Conservation (phyloP, 2,329 filamentous ascomycete species). For the Aspergillus versicolor region DNA sequence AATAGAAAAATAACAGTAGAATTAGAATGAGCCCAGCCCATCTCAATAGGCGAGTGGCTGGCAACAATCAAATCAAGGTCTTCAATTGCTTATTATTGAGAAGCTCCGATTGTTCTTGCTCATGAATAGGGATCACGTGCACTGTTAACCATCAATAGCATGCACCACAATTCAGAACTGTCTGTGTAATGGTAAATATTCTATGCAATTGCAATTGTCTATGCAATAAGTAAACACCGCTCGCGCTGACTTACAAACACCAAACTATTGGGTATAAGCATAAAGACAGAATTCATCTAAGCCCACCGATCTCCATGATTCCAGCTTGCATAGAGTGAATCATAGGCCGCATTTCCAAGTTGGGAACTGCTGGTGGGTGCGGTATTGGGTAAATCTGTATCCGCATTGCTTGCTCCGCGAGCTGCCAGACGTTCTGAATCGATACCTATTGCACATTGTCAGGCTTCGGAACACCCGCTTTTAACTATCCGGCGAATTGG, state of each 20-base stretch:
- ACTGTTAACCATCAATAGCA: background rate
- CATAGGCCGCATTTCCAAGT: constrained; percentile 1
- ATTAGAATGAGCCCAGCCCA: background rate
- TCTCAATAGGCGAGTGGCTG: constrained; percentile 7
- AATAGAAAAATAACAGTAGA: background rate
- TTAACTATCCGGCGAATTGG: constrained; percentile 10
- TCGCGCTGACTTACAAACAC: background rate
- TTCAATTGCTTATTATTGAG: constrained; percentile 8
- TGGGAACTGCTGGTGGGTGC: background rate
- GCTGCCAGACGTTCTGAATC: background rate
- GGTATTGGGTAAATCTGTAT: background rate
- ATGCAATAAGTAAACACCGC: background rate
- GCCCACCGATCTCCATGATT: constrained; percentile 21
- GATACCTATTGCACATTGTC: constrained; percentile 8
- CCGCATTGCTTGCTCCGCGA: background rate
- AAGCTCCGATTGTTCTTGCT: constrained; percentile 21
- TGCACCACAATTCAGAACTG: background rate
- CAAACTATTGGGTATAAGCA: constrained; percentile 14
- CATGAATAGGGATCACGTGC: constrained; percentile 24
- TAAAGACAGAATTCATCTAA: constrained; percentile 6
- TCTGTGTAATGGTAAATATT: background rate
- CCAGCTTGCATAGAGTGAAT: constrained; percentile 16
- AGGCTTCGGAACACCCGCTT: constrained; percentile 5
- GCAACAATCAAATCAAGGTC: constrained; percentile 14
- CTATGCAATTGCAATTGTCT: background rate